Evolutionary conservation across 192 early-diverging fungal genomes (phyloP).

Genomic region (Gonapodya prolifera): DNA sequence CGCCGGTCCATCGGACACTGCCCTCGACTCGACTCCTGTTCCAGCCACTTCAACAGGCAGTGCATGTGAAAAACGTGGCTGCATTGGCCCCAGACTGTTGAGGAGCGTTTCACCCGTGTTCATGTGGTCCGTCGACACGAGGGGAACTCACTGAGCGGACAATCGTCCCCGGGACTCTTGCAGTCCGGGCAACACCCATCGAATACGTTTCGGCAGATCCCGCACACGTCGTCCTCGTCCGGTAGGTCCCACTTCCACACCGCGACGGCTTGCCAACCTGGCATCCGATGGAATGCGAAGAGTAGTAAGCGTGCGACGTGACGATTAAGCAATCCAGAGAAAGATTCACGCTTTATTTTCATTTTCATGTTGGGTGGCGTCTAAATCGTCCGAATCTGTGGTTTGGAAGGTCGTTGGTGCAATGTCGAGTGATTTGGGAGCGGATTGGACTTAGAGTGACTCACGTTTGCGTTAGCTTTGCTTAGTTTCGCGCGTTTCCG

Average conservation of each 20-base stretch:
- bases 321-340: not conserved
- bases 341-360: not conserved
- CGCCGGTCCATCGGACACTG: conserved; percentile 83
- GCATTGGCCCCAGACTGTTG: conserved; percentile 77
- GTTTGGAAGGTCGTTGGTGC: too few species aligned
- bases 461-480: too few species aligned
- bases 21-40: conserved; percentile 50
- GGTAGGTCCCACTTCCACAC: conserved; percentile 79
- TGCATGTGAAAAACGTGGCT: conserved; percentile 90
- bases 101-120: not conserved
- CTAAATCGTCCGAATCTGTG: too few species aligned
- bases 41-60: conserved; percentile 73
- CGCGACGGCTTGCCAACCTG: conserved; percentile 64
- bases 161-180: conserved; percentile 41
- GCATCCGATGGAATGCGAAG: not conserved
- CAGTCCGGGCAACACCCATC: conserved; percentile 77
- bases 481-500: too few species aligned
- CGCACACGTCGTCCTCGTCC: conserved; percentile 77
- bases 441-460: too few species aligned
- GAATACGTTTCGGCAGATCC: conserved; percentile 76
- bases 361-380: not conserved
- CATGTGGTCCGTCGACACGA: too few species aligned
- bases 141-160: conserved; percentile 48
- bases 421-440: too few species aligned
- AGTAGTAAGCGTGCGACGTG: too few species aligned